Conservation (phyloP, 2,329 filamentous ascomycete species). For the Penicillium hordei region DNA sequence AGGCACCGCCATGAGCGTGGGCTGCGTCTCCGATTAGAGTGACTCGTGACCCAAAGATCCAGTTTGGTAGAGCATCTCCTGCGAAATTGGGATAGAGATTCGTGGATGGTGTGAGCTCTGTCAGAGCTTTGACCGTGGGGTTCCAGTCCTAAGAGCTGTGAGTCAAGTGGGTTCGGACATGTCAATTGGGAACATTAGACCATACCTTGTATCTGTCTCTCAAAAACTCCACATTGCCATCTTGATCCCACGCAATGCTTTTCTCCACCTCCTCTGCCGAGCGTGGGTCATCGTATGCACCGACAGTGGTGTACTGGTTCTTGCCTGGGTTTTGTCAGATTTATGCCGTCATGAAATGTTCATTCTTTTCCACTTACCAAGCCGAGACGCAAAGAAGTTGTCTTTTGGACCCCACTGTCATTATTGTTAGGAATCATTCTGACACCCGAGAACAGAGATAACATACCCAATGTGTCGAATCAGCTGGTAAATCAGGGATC, state of each 20-base stretch:
- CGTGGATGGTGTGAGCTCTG: slow-evolving; percentile 44
- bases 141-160: slow-evolving; percentile 44
- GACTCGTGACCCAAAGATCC: slow-evolving; percentile 40
- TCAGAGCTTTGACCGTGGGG: slow-evolving; percentile 42
- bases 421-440: background rate
- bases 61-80: slow-evolving; percentile 42
- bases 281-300: slow-evolving; percentile 44
- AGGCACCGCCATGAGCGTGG: slow-evolving; percentile 33
- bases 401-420: slow-evolving; percentile 44
- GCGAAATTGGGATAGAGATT: slow-evolving; percentile 48
- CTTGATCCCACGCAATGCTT: slow-evolving; percentile 40
- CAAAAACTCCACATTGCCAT: slow-evolving; percentile 40
- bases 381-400: slow-evolving; percentile 47
- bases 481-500: slow-evolving; percentile 42
- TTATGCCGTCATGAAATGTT: no score
- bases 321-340: slow-evolving; percentile 20
- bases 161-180: background rate
- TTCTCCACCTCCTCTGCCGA: slow-evolving; percentile 34
- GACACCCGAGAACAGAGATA: rapidly evolving
- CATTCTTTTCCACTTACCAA: slow-evolving; percentile 31
- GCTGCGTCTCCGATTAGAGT: slow-evolving; percentile 33
- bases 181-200: background rate
- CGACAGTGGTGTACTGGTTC: slow-evolving; percentile 45
- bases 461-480: slow-evolving; percentile 45
- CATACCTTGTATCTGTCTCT: slow-evolving; percentile 30